Base-by-base conservation (phyloP, 2,329 filamentous ascomycete species). In the Moelleriella libera region DNA sequence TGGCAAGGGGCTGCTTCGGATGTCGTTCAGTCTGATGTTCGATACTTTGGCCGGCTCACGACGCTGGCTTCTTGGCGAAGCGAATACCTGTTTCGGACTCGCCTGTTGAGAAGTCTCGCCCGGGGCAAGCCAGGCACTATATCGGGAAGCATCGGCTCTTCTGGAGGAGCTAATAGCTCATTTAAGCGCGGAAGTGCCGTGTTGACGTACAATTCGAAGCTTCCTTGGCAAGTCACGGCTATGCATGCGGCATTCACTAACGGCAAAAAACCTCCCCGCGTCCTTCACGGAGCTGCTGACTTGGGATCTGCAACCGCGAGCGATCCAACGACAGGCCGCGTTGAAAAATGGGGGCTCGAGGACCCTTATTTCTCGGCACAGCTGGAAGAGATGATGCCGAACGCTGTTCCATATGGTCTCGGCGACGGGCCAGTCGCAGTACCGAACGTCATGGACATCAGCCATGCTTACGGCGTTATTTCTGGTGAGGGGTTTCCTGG, bases 51-150 rank as follows among this genome's bases (percentile, higher is more conserved):
- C 12, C 80, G 89, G 42, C 73, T 98, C 47, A 94, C 86, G 8
- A 74, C 81, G 4, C 68, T 89, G 51, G 85, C 88, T n/a, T 92
- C 89, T 7, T 97, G 92, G 90, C 79, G 90, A 55, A 96, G 87
- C 64, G 92, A 98, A 63, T 98, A 97, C 58, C 83, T 97, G 44
- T 68, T 95, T 48, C 78, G 92, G 44, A 96, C 88, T 2, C 78
- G 87, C 44, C 75, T 97, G 46, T 68, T 97, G 46, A 79, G 88
- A 43, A 92, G 86, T 51, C 70, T 97, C 49, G 76, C 76, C 44
- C 81, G 87, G 50, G 92, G 90, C 45, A 94, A 89, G 60, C 88
- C 90, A 49, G 67, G 75, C 55, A 74, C 82, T 39, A 68, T 70
- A 8, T 61, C 72, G 31, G 66, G 57, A 60, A 76, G 65, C 31